Evolutionary conservation across 1,284 basidiomycete genomes (phyloP), one percentile per base, ranked within the genome.

Genomic region (Rhodotorula sp.): DNA sequence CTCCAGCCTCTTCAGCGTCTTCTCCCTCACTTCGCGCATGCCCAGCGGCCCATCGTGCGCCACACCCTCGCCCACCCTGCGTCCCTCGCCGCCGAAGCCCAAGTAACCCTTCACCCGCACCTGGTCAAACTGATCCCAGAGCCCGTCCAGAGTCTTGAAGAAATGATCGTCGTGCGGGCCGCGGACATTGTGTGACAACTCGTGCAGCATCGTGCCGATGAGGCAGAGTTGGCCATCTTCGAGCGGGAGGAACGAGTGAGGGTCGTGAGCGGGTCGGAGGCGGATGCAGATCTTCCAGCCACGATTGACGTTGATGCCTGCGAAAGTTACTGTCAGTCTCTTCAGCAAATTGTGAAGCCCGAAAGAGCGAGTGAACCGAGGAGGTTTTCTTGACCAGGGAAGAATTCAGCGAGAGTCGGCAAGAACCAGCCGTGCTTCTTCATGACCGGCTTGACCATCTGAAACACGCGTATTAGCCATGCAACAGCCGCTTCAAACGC

Each of bases 361-460:
- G 8, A 32, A 32, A 36, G n/a, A 19, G 34, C 30, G 49, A 39
- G 39, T 60, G 59, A 76, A 89, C 90, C 92, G 47, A 93, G 81
- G 24, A 94, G 81, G 76, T 85, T 86, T 0, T 87, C 85, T 66
- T 87, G 86, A 19, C 87, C 84, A 1, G 92, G 92, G 74, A 91
- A 89, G 83, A 94, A 94, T 79, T 95, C 92, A 20, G 88, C 84
- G 22, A 94, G 85, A 0, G 86, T 84, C n/a, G 91, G 91, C 13
- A 95, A 64, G 48, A 56, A 60, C 76, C 76, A 77, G 15, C 82
- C 81, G 74, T 88, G 88, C 75, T 89, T 91, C 69, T 86, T 83
- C 92, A 94, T 94, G 75, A 94, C 90, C 6, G 92, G 92, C 79
- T 92, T 92, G 56, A 93, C 91, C 62, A 91, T 51, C 46, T 57